phyloP scores from a whole-genome alignment of 2,329 filamentous ascomycete species.

The Aureobasidium sp. region DNA sequence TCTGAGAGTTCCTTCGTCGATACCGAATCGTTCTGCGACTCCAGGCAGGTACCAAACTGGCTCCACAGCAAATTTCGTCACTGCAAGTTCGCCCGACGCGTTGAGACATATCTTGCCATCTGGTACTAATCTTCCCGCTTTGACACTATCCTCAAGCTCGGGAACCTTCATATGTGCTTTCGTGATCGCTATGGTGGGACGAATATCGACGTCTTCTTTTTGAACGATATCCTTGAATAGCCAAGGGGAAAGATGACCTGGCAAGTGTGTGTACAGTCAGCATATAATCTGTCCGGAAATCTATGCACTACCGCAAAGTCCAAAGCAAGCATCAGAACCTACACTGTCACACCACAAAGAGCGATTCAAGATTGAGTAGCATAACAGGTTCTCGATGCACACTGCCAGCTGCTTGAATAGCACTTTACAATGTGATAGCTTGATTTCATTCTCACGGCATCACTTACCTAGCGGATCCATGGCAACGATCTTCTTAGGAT shows the following conservation, averaged over 20 bases:
- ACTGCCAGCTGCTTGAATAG: not conserved
- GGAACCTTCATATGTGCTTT: constrained; percentile 95
- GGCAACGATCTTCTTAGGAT: constrained; percentile 89
- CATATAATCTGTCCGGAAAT: not conserved
- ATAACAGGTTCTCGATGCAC: not conserved
- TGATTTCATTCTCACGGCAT: not conserved
- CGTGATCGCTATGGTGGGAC: constrained; percentile 86
- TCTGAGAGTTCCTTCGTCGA: constrained; percentile 83
- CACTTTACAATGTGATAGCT: not conserved
- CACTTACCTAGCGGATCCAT: constrained; percentile 74
- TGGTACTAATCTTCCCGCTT: constrained; percentile 62
- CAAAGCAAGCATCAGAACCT: not conserved
- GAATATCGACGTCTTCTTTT: constrained; percentile 73
- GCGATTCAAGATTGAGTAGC: not conserved
- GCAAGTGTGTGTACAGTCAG: not conserved
- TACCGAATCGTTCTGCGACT: constrained; percentile 85
- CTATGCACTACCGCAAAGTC: not conserved
- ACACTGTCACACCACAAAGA: not conserved
- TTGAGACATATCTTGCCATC: constrained; percentile 92
- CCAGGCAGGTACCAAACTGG: constrained; percentile 59
- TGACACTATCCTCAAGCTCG: constrained; percentile 84
- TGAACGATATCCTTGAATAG: constrained; percentile 73
- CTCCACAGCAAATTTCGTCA: constrained; percentile 95
- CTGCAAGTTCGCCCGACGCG: constrained; percentile 74
- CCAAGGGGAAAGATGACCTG: constrained; percentile 72